Evolutionary conservation across 495 filamentous ascomycete species (phyloP), one percentile per base, ranked within the genome.

Genomic region (Alectoria sarmentosa): DNA sequence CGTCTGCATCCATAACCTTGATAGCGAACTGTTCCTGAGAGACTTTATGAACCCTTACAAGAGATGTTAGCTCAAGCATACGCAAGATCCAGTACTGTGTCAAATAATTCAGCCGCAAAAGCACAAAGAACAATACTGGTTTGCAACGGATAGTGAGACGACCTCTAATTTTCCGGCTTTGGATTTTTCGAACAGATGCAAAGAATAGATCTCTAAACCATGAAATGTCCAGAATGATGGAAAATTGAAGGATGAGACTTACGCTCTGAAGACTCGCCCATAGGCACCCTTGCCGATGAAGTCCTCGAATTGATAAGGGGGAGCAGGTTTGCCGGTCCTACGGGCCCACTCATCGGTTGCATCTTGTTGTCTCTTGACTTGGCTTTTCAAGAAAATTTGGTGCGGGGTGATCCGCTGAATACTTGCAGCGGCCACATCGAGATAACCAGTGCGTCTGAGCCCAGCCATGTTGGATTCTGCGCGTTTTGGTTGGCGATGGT

Each of bases 1-100:
- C 86, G 71, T 98, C 94, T n/a, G 96, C 88, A 71, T 97, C 91
- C 71, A 97, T 86, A 64, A 97, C 92, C 73, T 98, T 98, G 72
- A 98, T 86, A 7, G 95, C 95, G 5, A 97, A 91, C 28, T 82
- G 75, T 75, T 76, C 74, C 78, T 87, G 65, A 70, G 85, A 37
- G 73, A 37, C 42, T 38, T 59, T 37, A 36, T 69, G 60, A 49
- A 58, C 67, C 38, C 64, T 71, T 34, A 15, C 14, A 39, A 41
- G 34, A 30, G 14, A 62, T 21, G 34, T 69, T 56, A 68, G 59
- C 54, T 39, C 19, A 42, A 38, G 70, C 72, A 28, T 0, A 62
- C 36, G 68, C 42, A 62, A 60, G 19, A 44, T 26, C 37, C 21
- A 28, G 23, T 14, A 49, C 10, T 21, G 28, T 17, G 11, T 30